phyloP scores from a whole-genome alignment of 495 filamentous ascomycete genomes.

The Penicillium steckii region DNA sequence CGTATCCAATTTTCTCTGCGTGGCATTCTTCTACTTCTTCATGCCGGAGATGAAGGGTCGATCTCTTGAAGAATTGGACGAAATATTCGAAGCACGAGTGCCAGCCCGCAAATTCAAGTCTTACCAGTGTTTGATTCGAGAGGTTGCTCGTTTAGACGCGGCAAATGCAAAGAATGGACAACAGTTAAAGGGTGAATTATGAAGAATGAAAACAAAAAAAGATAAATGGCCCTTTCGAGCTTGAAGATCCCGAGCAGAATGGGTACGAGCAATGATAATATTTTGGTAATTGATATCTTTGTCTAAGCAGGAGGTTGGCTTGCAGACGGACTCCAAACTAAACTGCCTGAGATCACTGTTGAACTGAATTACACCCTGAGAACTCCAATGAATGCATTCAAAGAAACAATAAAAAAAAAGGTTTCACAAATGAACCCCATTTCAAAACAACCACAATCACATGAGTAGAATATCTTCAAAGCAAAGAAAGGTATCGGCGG shows the following conservation, averaged over 20 bases:
- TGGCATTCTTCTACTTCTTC: conserved; percentile 50
- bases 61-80: conserved; percentile 53
- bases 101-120: conserved; percentile 31
- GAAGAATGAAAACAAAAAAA: neutral
- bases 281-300: too few species aligned
- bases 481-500: too few species aligned
- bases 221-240: neutral
- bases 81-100: conserved; percentile 37
- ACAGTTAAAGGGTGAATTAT: neutral
- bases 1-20: conserved; percentile 28
- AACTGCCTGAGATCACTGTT: too few species aligned
- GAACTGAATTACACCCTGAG: too few species aligned
- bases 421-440: neutral
- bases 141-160: conserved; percentile 14
- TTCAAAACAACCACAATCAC: neutral
- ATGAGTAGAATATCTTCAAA: neutral
- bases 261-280: neutral
- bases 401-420: neutral
- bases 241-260: neutral
- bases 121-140: conserved; percentile 23
- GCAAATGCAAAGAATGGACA: conserved; percentile 2
- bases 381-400: too few species aligned
- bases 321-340: too few species aligned
- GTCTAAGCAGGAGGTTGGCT: too few species aligned
- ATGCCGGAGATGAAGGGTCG: conserved; percentile 55